A percentile compares a stretch with the other conserved stretches of the same genome.
phyloP scores from a whole-genome alignment of 2,329 filamentous ascomycete species.

The Cladosporium austrohemisphaericum region DNA sequence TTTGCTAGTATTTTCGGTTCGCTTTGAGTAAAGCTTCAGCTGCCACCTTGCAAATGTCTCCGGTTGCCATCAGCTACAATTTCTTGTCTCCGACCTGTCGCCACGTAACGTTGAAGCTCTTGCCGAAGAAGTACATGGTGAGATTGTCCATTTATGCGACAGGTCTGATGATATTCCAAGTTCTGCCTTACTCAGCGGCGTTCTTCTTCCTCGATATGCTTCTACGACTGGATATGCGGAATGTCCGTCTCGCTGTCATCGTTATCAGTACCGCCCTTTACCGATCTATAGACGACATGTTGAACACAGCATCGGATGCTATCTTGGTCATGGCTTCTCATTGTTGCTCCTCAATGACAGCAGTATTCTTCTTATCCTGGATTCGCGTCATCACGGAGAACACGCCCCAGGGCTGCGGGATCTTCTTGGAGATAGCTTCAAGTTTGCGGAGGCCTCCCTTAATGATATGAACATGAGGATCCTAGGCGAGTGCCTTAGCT shows the following conservation, averaged over 20 bases:
- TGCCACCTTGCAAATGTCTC: conserved; percentile 48
- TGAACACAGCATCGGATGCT: conserved; percentile 54
- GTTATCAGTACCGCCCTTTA: conserved; percentile 51
- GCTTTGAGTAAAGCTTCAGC: conserved; percentile 48
- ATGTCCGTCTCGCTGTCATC: conserved; percentile 53
- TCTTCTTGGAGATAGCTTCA: conserved; percentile 45
- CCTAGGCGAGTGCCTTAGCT: conserved; percentile 47
- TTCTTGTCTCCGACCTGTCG: conserved; percentile 25
- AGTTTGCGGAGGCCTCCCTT: conserved; percentile 56
- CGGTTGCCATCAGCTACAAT: conserved; percentile 38
- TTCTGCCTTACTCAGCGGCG: conserved; percentile 47
- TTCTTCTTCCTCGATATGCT: conserved; percentile 57
- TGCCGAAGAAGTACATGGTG: conserved; percentile 44
- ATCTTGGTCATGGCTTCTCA: conserved; percentile 58
- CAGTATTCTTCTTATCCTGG: too few species aligned
- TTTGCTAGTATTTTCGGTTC: conserved; percentile 38
- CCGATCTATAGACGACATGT: conserved; percentile 57
- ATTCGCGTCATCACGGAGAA: too few species aligned
- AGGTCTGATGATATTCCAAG: conserved; percentile 60
- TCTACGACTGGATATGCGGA: conserved; percentile 60
- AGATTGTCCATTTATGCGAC: conserved; percentile 63
- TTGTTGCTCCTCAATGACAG: conserved; percentile 47
- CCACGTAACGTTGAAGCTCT: conserved; percentile 47
- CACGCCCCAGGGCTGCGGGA: conserved; percentile 27
- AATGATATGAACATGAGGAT: conserved; percentile 51